A percentile compares a stretch with the other conserved stretches of the same genome.
These are phyloP conservation scores for Heliamphora ciliata DNA, from an alignment of 179 eudicot genomes.

Conservation along the genomic window DNA sequence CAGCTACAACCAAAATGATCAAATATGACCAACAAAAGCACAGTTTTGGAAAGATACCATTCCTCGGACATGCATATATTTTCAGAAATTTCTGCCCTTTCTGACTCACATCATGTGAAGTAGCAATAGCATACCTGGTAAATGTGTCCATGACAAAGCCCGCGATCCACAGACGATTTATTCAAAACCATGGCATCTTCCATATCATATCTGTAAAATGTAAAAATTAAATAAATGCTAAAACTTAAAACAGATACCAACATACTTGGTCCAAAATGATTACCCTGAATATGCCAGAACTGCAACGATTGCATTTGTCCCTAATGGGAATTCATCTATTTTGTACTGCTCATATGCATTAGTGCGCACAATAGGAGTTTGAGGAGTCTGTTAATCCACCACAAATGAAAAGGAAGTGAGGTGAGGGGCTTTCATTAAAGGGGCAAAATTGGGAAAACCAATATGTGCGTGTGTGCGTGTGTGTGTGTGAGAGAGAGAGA, in stretches of 20 bases:
- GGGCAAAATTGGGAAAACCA: too few species aligned
- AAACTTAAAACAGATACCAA: conserved; percentile 11
- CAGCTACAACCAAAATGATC: background rate
- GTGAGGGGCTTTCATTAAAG: too few species aligned
- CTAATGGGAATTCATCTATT: conserved; percentile 74
- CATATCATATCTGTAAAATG: conserved; percentile 73
- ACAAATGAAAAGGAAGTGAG: too few species aligned
- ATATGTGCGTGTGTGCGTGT: too few species aligned
- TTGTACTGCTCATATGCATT: conserved; percentile 56
- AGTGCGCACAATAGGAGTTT: conserved; percentile 85
- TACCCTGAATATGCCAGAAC: conserved; percentile 96
- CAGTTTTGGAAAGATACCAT: background rate
- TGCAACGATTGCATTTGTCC: conserved; percentile 94
- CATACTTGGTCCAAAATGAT: conserved; percentile 7
- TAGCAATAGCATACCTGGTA: conserved; percentile 53
- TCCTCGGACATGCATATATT: background rate
- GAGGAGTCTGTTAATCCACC: conserved; percentile 68
- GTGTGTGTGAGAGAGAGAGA: background rate
- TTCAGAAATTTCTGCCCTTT: background rate
- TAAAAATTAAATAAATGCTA: conserved; percentile 9
- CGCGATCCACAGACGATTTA: conserved; percentile 93
- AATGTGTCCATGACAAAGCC: conserved; percentile 80
- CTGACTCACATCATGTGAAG: background rate
- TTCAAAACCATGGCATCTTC: conserved; percentile 97
- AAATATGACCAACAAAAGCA: background rate